Evolutionary conservation across 768 basidiomycete genomes (phyloP).

Genomic region (Leccinum barrowsii): DNA sequence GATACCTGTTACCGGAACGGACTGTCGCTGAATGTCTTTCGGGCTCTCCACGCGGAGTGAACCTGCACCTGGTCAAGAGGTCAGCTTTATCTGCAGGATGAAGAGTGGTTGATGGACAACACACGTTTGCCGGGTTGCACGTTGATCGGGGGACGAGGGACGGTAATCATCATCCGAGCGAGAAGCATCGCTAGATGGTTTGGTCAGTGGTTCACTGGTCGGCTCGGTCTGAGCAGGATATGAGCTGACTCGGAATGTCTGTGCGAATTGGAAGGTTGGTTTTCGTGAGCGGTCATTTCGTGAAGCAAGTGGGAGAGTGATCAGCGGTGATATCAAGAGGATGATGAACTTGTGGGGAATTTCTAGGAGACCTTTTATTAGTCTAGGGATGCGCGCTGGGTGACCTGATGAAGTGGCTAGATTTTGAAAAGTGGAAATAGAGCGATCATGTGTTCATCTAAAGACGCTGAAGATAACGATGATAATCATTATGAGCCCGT

Average conservation of each 20-base stretch:
- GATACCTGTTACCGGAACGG: not conserved
- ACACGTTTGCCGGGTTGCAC: not conserved
- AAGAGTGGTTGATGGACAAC: not conserved
- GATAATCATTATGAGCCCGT: not conserved
- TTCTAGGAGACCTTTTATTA: slow-evolving; percentile 14
- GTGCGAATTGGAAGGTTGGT: not conserved
- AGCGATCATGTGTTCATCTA: slow-evolving; percentile 1
- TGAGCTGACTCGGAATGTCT: not conserved
- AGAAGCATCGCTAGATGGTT: not conserved
- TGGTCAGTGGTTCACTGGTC: not conserved
- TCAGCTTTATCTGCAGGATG: not conserved
- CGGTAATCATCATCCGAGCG: not conserved
- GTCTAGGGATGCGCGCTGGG: slow-evolving; percentile 7
- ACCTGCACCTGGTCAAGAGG: not conserved
- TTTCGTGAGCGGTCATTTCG: not conserved
- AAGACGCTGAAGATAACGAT: slow-evolving; percentile 18
- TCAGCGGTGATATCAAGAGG: not conserved
- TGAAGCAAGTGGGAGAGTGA: not conserved
- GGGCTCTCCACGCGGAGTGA: slow-evolving; percentile 4
- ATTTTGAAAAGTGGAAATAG: slow-evolving; percentile 5
- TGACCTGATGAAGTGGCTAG: slow-evolving; percentile 7
- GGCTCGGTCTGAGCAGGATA: not conserved
- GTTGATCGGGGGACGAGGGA: not conserved
- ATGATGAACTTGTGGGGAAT: not conserved
- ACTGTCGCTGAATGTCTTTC: fast-evolving